Conservation (phyloP, 176 grass and related monocot species). For the Puya raimondii region DNA sequence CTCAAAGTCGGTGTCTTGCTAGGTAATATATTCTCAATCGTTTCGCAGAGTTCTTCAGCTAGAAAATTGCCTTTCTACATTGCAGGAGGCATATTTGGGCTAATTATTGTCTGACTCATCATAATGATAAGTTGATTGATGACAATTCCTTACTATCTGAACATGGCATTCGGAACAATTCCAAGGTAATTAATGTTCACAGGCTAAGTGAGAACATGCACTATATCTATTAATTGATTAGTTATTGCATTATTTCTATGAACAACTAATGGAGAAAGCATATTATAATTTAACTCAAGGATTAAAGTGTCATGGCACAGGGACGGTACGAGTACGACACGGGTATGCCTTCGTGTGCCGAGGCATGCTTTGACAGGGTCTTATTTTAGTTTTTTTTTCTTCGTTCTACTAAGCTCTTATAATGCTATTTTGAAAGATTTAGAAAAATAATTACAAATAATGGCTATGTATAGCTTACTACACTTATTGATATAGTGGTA, state of each 20-base stretch:
- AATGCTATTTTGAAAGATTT: too few relatives aligned
- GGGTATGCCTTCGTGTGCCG: too few relatives aligned
- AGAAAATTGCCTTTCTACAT: slow-evolving; percentile 2
- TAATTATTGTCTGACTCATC: slow-evolving; percentile 59
- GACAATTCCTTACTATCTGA: slow-evolving; percentile 54
- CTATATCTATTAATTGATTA: neutral
- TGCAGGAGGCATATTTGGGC: slow-evolving; percentile 87
- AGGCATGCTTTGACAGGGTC: too few relatives aligned
- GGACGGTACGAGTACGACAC: too few relatives aligned
- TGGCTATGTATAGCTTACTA: too few relatives aligned
- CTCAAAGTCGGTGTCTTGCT: neutral
- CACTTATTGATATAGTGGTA: too few relatives aligned
- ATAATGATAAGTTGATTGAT: slow-evolving; percentile 72
- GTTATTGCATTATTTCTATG: neutral
- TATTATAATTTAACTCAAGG: neutral
- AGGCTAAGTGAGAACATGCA: neutral
- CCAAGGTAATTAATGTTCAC: slow-evolving; percentile 41
- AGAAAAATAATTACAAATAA: too few relatives aligned
- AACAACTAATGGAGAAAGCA: neutral
- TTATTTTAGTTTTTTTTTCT: too few relatives aligned
- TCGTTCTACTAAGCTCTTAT: too few relatives aligned
- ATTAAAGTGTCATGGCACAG: too few relatives aligned
- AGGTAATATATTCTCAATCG: neutral
- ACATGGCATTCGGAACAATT: slow-evolving; percentile 51
- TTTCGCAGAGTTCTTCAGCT: neutral